phyloP scores from a whole-genome alignment of 805 yeast species.

The Kuraishia piskuri region DNA sequence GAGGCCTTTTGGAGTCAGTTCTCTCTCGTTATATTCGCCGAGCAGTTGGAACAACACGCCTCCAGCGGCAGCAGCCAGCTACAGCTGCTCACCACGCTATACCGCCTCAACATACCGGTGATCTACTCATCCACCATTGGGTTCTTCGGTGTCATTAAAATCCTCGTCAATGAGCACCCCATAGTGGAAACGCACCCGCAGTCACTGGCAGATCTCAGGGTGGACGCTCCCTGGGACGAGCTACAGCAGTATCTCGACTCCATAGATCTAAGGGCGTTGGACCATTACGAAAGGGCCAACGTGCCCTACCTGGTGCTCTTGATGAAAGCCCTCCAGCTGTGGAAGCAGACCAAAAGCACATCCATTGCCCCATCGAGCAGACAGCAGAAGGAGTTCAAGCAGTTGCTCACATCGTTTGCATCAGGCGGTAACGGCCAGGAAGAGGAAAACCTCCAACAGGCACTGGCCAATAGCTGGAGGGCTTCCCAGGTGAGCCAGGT shows the following conservation, averaged over 20 bases:
- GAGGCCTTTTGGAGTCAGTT: slow-evolving; percentile 37
- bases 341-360: slow-evolving; percentile 18
- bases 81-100: slow-evolving; percentile 27
- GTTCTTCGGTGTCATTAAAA: slow-evolving; percentile 52
- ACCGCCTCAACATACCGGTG: slow-evolving; percentile 42
- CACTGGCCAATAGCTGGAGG: slow-evolving; percentile 33
- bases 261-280: slow-evolving; percentile 37
- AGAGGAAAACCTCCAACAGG: slow-evolving; percentile 47
- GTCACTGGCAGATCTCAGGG: slow-evolving; percentile 53
- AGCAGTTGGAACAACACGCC: slow-evolving; percentile 18
- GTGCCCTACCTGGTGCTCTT: slow-evolving; percentile 64
- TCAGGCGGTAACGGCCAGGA: slow-evolving; percentile 13
- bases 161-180: slow-evolving; percentile 49
- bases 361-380: slow-evolving; percentile 15
- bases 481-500: slow-evolving; percentile 27
- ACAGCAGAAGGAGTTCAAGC: slow-evolving; percentile 26
- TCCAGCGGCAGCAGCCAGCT: slow-evolving; percentile 10
- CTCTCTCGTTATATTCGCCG: slow-evolving; percentile 36
- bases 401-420: slow-evolving; percentile 26
- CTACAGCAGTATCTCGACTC: slow-evolving; percentile 40
- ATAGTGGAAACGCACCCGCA: slow-evolving; percentile 70
- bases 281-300: slow-evolving; percentile 42
- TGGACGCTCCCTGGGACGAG: slow-evolving; percentile 69
- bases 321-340: slow-evolving; percentile 40
- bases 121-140: slow-evolving; percentile 47